Base-by-base conservation (phyloP, 2,329 filamentous ascomycete species). In the Sporothrix variecibatus region DNA sequence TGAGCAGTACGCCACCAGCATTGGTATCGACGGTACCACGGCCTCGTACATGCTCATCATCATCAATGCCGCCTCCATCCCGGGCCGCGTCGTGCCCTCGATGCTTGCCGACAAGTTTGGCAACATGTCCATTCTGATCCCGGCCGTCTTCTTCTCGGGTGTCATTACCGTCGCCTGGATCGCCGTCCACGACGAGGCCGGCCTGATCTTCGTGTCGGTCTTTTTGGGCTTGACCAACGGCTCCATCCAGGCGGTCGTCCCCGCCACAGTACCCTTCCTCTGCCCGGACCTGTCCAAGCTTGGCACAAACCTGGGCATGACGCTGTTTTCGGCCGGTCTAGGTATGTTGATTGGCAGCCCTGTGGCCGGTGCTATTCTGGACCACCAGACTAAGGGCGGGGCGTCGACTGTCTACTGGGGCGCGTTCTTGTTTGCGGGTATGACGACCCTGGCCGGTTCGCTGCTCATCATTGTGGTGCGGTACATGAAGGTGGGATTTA, bases 291-390 rank as follows among this genome's bases (percentile, higher is more conserved):
- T 83, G 76, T 76, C 79, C 12, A 76, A 77, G 2, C 76, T 84
- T 0, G 85, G 84, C 3, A 82, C 82, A 0, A 76, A 84, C 46
- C 81, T 86, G 77, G 85, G 85, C 4, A 85, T 86, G 81, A 78
- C 75, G 6, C 83, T 84, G 20, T 74, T 79, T 7, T 68, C 81
- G n/a, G 73, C 78, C 5, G 82, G 82, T 82, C 78, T 90, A 80
- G 38, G 88, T 82, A 75, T 89, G 82, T 78, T 91, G 83, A 77
- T 89, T 1, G 82, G 83, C 0, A 90, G 76, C 80, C 85, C 76
- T 81, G 87, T 79, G 82, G 86, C 80, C 83, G 82, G 89, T 81
- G 90, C 78, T 71, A 86, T 82, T 78, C 20, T 74, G 31, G 67
- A 71, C 34, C n/a, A 31, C 9, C 69, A 74, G 67, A 69, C 73